Base-by-base conservation (phyloP, 2,329 filamentous ascomycete species). In the Hortaea werneckii region DNA sequence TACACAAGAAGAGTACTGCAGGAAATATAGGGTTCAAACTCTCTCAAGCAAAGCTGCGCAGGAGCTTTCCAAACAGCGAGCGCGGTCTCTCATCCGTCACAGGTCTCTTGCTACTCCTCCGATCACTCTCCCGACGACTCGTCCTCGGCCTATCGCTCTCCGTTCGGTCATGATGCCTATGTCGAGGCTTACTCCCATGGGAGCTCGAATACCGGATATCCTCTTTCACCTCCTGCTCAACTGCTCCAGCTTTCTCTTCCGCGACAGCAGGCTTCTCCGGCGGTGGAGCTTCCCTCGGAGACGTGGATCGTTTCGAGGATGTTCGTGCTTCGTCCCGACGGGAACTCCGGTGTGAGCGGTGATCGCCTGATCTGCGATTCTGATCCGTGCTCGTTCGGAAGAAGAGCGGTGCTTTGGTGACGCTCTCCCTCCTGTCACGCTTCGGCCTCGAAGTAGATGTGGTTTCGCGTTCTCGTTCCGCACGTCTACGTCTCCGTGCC, bases 401-500 rank as follows among this genome's bases (percentile, higher is more conserved):
- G 20, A 50, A 37, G 11, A 48, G 27, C 28, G 45, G 44, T 28
- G 44, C 41, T 12, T 35, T 44, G 5, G 44, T 50, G 32, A 47
- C 44, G 10, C 43, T 46, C 40, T 47, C 45, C 10, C 42, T 27
- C 7, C 48, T 13, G 12, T 38, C 35, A 28, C 42, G 28, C 26
- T 5, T 20, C 27, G 48, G 41, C 11, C 45, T 29, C 6, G 40
- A 20, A 8, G 39, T 30, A 10, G 43, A 38, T 74, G 29, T n/a
- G 2, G 32, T 51, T 55, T 40, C 56, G 56, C 20, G 34, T 20
- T 44, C 45, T 3, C 45, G 39, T 20, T 43, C 45, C 20, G 53
- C 53, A 1, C 47, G 47, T 38, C 48, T 45, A 12, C 44, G 46
- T 27, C 51, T 49, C 32, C 53, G 42, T 7, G 44, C 39, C 29